Conservation (phyloP, 1,139 yeast species). For the Blastobotrys proliferans region DNA sequence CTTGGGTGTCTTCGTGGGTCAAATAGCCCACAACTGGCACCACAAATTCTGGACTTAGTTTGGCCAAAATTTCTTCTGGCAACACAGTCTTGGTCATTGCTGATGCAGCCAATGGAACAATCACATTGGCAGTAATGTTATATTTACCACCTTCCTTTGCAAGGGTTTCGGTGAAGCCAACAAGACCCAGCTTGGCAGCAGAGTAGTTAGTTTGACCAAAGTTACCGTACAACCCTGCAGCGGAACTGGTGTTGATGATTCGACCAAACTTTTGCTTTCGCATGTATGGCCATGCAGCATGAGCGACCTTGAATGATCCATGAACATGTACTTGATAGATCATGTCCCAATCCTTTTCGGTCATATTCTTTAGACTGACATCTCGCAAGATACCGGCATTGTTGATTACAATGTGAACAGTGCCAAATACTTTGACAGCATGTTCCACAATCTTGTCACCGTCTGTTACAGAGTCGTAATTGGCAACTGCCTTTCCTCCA, state of each 20-base stretch:
- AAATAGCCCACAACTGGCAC: slow-evolving; percentile 83
- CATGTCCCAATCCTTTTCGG: slow-evolving; percentile 70
- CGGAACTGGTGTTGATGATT: slow-evolving; percentile 86
- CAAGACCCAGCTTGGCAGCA: slow-evolving; percentile 86
- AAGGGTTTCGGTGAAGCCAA: slow-evolving; percentile 89
- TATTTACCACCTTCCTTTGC: slow-evolving; percentile 90
- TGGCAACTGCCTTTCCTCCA: slow-evolving; percentile 90
- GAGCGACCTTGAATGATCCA: slow-evolving; percentile 82
- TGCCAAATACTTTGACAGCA: slow-evolving; percentile 82
- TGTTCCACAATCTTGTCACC: slow-evolving; percentile 85
- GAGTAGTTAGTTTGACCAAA: slow-evolving; percentile 97
- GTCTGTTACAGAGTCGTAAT: slow-evolving; percentile 84
- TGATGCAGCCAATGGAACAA: slow-evolving; percentile 93
- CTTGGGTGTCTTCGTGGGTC: slow-evolving; percentile 57
- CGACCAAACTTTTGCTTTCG: slow-evolving; percentile 83
- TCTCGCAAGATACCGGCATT: slow-evolving; percentile 91
- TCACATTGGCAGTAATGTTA: slow-evolving; percentile 79
- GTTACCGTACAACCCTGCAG: slow-evolving; percentile 95
- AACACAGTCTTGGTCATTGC: slow-evolving; percentile 92
- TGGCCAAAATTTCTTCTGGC: slow-evolving; percentile 79
- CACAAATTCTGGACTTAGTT: slow-evolving; percentile 79
- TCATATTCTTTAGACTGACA: slow-evolving; percentile 68
- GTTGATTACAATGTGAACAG: slow-evolving; percentile 84
- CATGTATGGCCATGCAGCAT: slow-evolving; percentile 92
- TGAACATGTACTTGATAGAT: slow-evolving; percentile 84